phyloP scores from a whole-genome alignment of 2,329 filamentous ascomycete species.

The Phyllachora maydis region DNA sequence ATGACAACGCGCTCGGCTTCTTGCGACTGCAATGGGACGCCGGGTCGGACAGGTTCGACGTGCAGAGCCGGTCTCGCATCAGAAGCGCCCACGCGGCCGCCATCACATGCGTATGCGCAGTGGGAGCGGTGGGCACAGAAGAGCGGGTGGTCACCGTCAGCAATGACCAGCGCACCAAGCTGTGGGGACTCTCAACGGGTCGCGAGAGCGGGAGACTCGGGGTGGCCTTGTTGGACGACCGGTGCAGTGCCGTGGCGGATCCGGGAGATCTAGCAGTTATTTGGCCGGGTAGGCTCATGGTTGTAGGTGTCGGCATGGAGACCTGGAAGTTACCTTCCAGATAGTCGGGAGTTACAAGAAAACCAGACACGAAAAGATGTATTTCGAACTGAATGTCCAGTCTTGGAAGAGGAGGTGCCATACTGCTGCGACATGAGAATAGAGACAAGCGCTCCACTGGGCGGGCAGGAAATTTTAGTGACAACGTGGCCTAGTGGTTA shows the following conservation, averaged over 20 bases:
- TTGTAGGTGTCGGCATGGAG: constrained; percentile 25
- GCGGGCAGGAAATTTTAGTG: too few relatives aligned
- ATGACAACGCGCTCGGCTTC: constrained; percentile 64
- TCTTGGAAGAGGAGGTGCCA: too few relatives aligned
- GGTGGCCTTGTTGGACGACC: constrained; percentile 22
- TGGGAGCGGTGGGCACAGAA: constrained; percentile 8
- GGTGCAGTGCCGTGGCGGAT: constrained; percentile 39
- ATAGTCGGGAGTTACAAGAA: too few relatives aligned
- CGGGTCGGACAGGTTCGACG: constrained; percentile 2
- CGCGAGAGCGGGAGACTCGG: constrained; percentile 2
- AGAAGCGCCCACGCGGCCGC: constrained; percentile 49
- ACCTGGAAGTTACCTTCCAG: too few relatives aligned
- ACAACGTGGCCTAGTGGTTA: too few relatives aligned
- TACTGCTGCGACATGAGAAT: too few relatives aligned
- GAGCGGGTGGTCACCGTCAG: constrained; percentile 22
- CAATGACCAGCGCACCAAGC: constrained; percentile 40
- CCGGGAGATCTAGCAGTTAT: constrained; percentile 28
- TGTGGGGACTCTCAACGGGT: constrained; percentile 19
- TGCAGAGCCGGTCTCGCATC: constrained; percentile 13
- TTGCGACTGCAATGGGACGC: constrained; percentile 16
- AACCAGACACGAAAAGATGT: too few relatives aligned
- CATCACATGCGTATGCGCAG: constrained; percentile 34
- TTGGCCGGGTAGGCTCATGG: constrained; percentile 11
- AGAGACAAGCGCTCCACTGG: too few relatives aligned
- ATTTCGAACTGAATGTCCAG: too few relatives aligned